Conservation (phyloP, 2,329 filamentous ascomycete species). For the Colletotrichum navitas region DNA sequence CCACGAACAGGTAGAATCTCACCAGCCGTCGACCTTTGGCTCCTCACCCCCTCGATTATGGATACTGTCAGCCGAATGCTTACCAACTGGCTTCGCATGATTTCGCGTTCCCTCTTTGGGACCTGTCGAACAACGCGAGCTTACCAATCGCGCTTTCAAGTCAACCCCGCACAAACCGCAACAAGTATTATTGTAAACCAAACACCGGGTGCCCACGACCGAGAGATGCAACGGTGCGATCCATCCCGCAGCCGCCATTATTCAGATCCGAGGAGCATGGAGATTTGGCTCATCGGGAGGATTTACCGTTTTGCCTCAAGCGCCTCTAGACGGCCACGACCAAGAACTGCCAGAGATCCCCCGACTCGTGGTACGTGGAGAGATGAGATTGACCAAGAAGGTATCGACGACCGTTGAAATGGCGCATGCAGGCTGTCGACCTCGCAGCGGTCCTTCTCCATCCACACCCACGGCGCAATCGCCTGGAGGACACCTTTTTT, state of each 20-base stretch:
- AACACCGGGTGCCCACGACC: neutral
- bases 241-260: slow-evolving; percentile 25
- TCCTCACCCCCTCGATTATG: neutral
- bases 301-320: slow-evolving; percentile 39
- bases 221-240: slow-evolving; percentile 24
- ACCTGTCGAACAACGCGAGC: slow-evolving; percentile 28
- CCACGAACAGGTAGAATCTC: slow-evolving; percentile 19
- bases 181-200: neutral
- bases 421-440: slow-evolving; percentile 17
- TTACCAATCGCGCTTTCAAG: slow-evolving; percentile 24
- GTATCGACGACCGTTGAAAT: slow-evolving; percentile 10
- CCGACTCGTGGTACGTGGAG: slow-evolving; percentile 20
- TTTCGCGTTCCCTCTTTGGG: neutral
- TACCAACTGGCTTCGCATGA: neutral
- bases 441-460: slow-evolving; percentile 9
- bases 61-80: slow-evolving; percentile 2
- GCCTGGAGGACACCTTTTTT: neutral
- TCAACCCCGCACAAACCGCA: slow-evolving; percentile 12
- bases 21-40: slow-evolving; percentile 3
- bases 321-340: slow-evolving; percentile 27
- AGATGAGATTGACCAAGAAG: slow-evolving; percentile 21
- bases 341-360: slow-evolving; percentile 17
- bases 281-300: slow-evolving; percentile 42
- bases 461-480: neutral
- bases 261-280: slow-evolving; percentile 32